Evolutionary conservation across 371 early-diverging fungal species (phyloP).

Genomic region (Actinomortierella wolfii): DNA sequence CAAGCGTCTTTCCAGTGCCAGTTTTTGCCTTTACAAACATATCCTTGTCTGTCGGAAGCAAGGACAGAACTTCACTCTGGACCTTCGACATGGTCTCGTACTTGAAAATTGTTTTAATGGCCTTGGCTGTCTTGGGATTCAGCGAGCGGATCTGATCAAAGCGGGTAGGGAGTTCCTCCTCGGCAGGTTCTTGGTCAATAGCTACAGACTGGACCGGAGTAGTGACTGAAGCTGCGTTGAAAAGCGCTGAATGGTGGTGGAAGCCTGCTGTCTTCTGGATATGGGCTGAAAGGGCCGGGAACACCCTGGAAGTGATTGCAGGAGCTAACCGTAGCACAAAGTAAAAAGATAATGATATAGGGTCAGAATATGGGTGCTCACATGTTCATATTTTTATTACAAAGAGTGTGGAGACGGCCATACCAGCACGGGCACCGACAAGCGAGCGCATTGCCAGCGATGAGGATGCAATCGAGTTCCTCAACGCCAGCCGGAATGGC

Average conservation of each 20-base stretch:
- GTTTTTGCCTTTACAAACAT: constrained; percentile 95
- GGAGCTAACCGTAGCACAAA: neutral
- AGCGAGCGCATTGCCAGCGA: neutral
- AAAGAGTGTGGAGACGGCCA: too few species aligned
- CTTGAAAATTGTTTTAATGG: constrained; percentile 69
- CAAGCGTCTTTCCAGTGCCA: constrained; percentile 97
- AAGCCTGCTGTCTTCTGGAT: constrained; percentile 25
- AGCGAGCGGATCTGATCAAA: constrained; percentile 61
- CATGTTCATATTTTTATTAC: too few species aligned
- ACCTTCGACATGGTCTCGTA: constrained; percentile 82
- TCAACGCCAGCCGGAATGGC: neutral
- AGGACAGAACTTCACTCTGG: constrained; percentile 77
- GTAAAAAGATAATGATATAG: too few species aligned
- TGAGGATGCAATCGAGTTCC: neutral
- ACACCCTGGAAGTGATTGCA: constrained; percentile 7
- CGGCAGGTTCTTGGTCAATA: constrained; percentile 10
- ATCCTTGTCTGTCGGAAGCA: constrained; percentile 76
- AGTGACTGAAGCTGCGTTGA: constrained; percentile 9
- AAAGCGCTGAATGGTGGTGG: constrained; percentile 17
- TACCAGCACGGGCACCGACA: neutral
- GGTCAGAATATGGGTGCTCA: too few species aligned
- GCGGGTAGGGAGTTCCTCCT: constrained; percentile 53
- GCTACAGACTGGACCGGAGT: too few species aligned
- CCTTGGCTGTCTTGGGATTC: constrained; percentile 61
- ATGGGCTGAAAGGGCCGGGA: constrained; percentile 36